Base-by-base conservation (phyloP, 768 basidiomycete genomes). In the Amanita exitialis region DNA sequence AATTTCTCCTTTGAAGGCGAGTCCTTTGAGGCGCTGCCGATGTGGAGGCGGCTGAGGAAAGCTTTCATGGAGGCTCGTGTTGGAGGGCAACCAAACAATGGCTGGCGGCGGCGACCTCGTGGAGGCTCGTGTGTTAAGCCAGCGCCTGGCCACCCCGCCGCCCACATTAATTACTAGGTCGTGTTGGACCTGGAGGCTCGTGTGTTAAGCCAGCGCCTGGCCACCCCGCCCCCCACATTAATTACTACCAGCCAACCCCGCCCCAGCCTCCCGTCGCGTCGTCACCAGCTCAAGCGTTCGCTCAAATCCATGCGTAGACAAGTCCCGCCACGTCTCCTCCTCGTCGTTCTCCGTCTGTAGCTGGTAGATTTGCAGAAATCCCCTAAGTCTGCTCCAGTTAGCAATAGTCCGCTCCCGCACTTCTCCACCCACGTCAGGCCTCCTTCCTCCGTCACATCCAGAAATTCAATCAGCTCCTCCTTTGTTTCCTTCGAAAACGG, bases 271-370 rank as follows among this genome's bases (percentile, higher is more conserved):
- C 54, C 77, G 68, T 55, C 79, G 70, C 8, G 79, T 74, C 44
- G 64, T 61, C 28, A 82, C 80, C 2, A 87, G 71, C 37, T 73
- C 69, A 21, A 89, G 69, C 36, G 69, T 74, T 44, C 83, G 73
- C 67, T 88, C 82, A 58, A 88, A 90, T 0, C 87, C 87, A 64
- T 90, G 87, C 39, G 71, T 80, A 43, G 82, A 78, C 56, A 90
- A 66, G 69, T 90, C 88, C 64, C 76, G 72, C 86, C 85, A 90
- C 6, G 88, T 91, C 66, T 91, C 86, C 62, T 82, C 82, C 57
- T 88, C 85, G 55, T 90, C 88, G 54, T 80, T 86, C 57, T 87
- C 84, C 1, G 86, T 88, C 62, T 91, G 89, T n/a, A 90, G 66
- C 58, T 87, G 83, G 59, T 90, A 90, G 49, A 90, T 78, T 61